phyloP scores from a whole-genome alignment of 441 rosid species.

The Kokia cookei region DNA sequence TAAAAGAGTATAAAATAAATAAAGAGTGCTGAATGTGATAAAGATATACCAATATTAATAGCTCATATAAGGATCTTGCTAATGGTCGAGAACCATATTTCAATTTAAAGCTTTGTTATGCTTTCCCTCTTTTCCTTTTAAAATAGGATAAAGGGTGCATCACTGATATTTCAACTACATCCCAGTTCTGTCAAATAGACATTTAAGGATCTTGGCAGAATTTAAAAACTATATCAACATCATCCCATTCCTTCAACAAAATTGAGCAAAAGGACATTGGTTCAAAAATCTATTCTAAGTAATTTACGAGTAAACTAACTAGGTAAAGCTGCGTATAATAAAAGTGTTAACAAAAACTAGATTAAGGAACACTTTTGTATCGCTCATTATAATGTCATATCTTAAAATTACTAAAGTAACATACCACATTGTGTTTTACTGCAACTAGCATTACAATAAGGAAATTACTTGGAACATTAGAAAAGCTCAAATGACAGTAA shows the following conservation, averaged over 20 bases:
- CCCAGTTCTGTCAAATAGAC: background rate
- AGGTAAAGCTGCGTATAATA: background rate
- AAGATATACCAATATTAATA: background rate
- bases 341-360: background rate
- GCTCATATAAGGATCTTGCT: background rate
- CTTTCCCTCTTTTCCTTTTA: background rate
- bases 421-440: background rate
- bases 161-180: background rate
- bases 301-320: background rate
- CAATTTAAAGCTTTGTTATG: background rate
- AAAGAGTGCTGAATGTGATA: background rate
- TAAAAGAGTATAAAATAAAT: background rate
- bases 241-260: background rate
- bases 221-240: background rate
- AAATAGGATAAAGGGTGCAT: background rate
- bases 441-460: background rate
- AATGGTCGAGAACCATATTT: background rate
- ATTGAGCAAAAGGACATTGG: background rate
- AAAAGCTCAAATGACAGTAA: background rate
- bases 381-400: background rate
- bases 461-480: conserved; percentile 1
- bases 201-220: background rate
- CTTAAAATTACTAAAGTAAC: background rate
- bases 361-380: background rate
- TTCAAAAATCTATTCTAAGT: background rate